These are phyloP conservation scores for Parsonsia alboflavescens DNA, from an alignment of 257 asterid genomes.

Conservation along the genomic window DNA sequence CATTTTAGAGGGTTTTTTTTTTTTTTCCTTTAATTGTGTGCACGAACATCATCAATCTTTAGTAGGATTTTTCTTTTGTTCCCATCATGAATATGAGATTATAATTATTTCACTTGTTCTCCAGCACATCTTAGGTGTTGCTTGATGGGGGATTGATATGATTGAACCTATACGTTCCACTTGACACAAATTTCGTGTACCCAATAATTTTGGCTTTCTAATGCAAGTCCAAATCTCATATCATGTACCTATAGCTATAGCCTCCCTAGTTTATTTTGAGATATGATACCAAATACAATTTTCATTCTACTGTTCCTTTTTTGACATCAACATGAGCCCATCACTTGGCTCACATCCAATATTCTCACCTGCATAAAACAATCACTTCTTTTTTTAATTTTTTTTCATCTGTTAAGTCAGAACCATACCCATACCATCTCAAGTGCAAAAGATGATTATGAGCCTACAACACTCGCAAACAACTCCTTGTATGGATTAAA, in stretches of 20 bases:
- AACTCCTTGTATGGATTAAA: no score
- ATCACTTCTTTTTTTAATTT: no score
- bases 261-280: not conserved
- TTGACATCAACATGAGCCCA: no score
- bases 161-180: slow-evolving; percentile 16
- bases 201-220: not conserved
- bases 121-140: not conserved
- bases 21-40: not conserved
- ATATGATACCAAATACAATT: not conserved
- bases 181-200: not conserved
- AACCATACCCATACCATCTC: no score
- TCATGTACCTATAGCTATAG: no score
- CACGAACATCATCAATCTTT: not conserved
- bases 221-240: slow-evolving; percentile 1
- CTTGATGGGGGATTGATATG: slow-evolving; percentile 9
- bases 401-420: no score
- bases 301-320: no score
- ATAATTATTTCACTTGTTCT: not conserved
- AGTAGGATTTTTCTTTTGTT: not conserved
- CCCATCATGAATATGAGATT: slow-evolving; percentile 5
- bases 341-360: no score
- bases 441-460: no score
- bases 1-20: not conserved
- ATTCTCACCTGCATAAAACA: no score
- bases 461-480: no score